phyloP scores from a whole-genome alignment of 768 basidiomycete genomes.

The Agrocybe pediades region DNA sequence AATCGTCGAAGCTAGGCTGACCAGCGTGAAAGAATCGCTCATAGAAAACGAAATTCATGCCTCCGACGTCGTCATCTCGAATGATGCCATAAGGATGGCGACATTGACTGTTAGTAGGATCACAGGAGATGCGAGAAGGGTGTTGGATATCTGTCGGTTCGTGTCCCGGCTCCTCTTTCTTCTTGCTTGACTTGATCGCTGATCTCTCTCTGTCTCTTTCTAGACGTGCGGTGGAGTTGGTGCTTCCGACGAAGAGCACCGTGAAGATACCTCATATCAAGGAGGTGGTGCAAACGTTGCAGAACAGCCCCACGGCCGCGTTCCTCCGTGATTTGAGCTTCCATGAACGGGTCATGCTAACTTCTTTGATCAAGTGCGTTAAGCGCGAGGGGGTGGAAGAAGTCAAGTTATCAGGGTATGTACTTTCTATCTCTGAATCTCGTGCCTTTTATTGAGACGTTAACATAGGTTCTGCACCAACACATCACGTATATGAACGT shows the following conservation, averaged over 20 bases:
- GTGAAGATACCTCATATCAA: conserved; percentile 74
- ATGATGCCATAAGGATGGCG: conserved; percentile 83
- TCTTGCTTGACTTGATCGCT: background rate
- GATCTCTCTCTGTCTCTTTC: background rate
- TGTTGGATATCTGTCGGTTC: conserved; percentile 90
- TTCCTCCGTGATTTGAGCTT: conserved; percentile 82
- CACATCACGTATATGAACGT: conserved; percentile 70
- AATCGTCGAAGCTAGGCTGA: conserved; percentile 85
- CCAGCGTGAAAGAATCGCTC: conserved; percentile 53
- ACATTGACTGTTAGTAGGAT: conserved; percentile 72
- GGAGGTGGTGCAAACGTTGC: conserved; percentile 82
- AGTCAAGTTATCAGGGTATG: conserved; percentile 79
- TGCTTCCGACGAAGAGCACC: conserved; percentile 47
- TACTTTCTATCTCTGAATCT: conserved; percentile 8
- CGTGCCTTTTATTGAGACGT: background rate
- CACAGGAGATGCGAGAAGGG: conserved; percentile 92
- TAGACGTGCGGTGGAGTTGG: conserved; percentile 85
- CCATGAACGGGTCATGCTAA: conserved; percentile 88
- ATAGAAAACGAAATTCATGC: conserved; percentile 30
- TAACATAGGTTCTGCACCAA: conserved; percentile 67
- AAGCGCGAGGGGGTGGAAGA: conserved; percentile 86
- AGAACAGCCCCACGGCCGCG: conserved; percentile 87
- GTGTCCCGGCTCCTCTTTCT: conserved; percentile 16
- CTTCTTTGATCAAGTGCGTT: conserved; percentile 79
- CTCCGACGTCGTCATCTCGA: conserved; percentile 49